Evolutionary conservation across 208 protist genomes (phyloP), one percentile per base, ranked within the genome.

Genomic region (Trypanosoma mega): DNA sequence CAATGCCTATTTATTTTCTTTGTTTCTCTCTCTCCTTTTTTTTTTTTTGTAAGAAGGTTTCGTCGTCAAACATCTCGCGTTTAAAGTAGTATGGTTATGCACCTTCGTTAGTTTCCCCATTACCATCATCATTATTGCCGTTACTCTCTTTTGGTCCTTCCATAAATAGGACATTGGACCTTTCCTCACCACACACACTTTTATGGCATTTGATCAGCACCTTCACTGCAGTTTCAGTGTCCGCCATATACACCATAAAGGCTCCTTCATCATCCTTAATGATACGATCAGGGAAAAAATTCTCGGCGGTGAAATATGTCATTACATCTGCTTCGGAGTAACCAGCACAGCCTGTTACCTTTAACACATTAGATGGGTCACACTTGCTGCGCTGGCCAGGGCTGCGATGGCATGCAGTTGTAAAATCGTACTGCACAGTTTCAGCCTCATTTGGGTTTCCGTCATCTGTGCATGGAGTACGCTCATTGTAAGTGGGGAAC

Each of bases 121-220:
- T 63, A 18, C 46, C 44, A 3, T 39, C 48, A 45, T 51, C 49
- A 2, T 47, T 16, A 34, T 29, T 55, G 26, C 23, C 24, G 43
- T 59, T 58, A 1, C 43, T 62, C 48, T 64, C 51, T 49, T 82
- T 81, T 1, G 85, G 80, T 21, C 70, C 85, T 36, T 90, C 80
- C 51, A 96, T 60, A 60, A 96, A 96, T 52, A 96, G 82, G 55
- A 96, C 82, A 69, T 93, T 93, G 33, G 85, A 92, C 31, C 85
- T 71, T 67, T 96, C 89, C 69, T 96, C 83, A 3, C 80, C 75
- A 68, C 89, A 96, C 4, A 96, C 76, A 59, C 80, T 76, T 49
- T 80, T 87, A 51, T 93, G 85, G 68, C 85, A 93, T 39, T 75
- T 76, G 3, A 92, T 76, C n/a, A 96, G 82, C 14, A 93, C 50